Percentiles rank a stretch among this genome's conserved stretches.
Conservation (phyloP, 2,329 filamentous ascomycete species). For the Chaetomium globosum region DNA sequence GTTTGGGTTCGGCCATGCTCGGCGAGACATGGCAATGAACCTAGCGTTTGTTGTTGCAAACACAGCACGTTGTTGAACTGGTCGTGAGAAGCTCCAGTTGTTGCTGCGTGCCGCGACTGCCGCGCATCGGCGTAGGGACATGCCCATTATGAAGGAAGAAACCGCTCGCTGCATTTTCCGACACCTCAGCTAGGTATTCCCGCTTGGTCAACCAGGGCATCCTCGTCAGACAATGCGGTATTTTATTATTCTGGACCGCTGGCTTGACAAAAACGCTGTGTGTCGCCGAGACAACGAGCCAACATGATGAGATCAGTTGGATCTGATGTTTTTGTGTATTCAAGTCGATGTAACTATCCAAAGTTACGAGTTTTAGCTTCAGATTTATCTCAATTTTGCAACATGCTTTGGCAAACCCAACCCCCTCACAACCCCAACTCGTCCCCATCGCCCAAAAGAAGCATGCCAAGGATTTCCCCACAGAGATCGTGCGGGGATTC, state of each 20-base stretch:
- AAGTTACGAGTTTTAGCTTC: too few relatives aligned
- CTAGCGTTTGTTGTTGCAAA: not conserved
- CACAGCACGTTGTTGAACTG: not conserved
- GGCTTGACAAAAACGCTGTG: too few relatives aligned
- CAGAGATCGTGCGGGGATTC: not conserved
- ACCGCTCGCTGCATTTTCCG: not conserved
- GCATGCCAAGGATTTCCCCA: conserved; percentile 10
- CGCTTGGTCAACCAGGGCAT: not conserved
- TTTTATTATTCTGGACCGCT: not conserved
- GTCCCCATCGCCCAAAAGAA: not conserved
- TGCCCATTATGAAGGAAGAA: not conserved
- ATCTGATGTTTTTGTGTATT: too few relatives aligned
- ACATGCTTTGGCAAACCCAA: not conserved
- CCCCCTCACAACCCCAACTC: conserved; percentile 6
- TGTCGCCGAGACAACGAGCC: too few relatives aligned
- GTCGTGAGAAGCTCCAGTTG: not conserved
- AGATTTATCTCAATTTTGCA: too few relatives aligned
- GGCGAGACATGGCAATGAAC: not conserved
- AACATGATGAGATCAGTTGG: too few relatives aligned
- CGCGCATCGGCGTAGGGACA: not conserved
- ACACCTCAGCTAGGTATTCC: too few relatives aligned
- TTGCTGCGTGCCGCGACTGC: not conserved
- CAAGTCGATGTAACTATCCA: too few relatives aligned
- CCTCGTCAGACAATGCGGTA: not conserved
- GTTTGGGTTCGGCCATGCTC: not conserved